Evolutionary conservation across 345 rosid species (phyloP).

Genomic region (Sapria himalayana): DNA sequence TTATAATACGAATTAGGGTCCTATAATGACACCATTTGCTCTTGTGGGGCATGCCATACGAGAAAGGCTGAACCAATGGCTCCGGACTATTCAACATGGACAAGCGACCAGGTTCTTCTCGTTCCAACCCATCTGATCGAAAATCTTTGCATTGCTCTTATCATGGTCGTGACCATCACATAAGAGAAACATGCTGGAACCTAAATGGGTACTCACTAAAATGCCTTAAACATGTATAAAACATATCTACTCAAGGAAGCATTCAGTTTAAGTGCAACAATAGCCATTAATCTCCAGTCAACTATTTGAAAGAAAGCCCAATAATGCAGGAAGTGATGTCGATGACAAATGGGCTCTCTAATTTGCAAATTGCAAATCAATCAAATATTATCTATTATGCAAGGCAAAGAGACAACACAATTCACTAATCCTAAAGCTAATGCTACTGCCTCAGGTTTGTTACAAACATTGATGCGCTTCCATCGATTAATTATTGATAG

Average conservation of each 20-base stretch:
- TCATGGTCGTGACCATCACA: neutral
- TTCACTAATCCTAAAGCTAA: neutral
- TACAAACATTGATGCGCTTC: neutral
- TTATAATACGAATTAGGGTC: neutral
- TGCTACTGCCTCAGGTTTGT: neutral
- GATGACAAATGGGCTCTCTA: neutral
- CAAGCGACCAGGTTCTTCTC: no score
- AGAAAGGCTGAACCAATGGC: neutral
- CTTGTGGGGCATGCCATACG: no score
- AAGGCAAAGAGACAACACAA: neutral
- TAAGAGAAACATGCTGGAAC: neutral
- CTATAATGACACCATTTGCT: neutral
- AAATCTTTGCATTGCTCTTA: neutral
- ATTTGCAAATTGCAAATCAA: neutral
- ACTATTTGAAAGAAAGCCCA: neutral
- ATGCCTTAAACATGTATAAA: neutral
- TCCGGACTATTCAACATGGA: neutral
- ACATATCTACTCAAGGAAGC: neutral
- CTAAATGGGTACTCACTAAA: neutral
- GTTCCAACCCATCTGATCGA: neutral
- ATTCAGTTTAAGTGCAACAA: neutral
- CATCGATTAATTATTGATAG: no score
- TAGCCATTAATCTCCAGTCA: neutral
- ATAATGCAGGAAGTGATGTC: neutral
- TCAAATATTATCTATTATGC: neutral